Evolutionary conservation across 2,329 filamentous ascomycete species (phyloP).

Genomic region (Paracorniculantispora psalliotae): DNA sequence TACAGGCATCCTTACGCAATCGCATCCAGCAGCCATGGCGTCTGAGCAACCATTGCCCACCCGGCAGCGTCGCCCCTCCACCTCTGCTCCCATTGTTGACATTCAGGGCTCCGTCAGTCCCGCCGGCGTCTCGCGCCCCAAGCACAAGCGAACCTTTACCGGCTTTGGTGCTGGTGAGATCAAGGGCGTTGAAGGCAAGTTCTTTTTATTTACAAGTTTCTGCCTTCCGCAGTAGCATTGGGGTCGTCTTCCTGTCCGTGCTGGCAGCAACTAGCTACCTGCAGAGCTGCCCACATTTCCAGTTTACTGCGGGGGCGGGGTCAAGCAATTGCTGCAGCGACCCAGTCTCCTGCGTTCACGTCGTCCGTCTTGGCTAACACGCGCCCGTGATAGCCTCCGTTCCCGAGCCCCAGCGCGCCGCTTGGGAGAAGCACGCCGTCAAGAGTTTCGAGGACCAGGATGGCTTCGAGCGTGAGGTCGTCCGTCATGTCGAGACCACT

Average conservation of each 20-base stretch:
- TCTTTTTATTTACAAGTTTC: neutral
- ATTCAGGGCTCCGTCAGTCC: slow-evolving; percentile 83
- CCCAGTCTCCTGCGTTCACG: neutral
- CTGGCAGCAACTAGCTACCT: neutral
- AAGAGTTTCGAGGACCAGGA: slow-evolving; percentile 72
- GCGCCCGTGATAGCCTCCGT: slow-evolving; percentile 56
- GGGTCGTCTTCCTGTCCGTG: neutral
- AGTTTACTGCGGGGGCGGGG: slow-evolving; percentile 6
- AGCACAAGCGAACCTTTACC: slow-evolving; percentile 95
- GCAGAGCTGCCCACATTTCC: neutral
- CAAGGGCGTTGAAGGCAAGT: slow-evolving; percentile 81
- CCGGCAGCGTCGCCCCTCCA: slow-evolving; percentile 76
- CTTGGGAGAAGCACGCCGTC: slow-evolving; percentile 63
- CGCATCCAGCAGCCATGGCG: slow-evolving; percentile 23
- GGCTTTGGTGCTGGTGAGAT: slow-evolving; percentile 89
- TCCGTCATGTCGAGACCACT: slow-evolving; percentile 93
- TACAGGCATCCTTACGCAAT: neutral
- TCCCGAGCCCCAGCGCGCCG: slow-evolving; percentile 79
- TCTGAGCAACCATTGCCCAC: slow-evolving; percentile 39
- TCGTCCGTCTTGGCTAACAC: slow-evolving; percentile 12
- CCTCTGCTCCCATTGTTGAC: slow-evolving; percentile 77
- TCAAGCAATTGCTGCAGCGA: neutral
- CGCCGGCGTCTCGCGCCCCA: slow-evolving; percentile 78
- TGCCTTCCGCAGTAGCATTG: no score
- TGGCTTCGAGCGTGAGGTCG: slow-evolving; percentile 80